A percentile compares a stretch with the other conserved stretches of the same genome.
phyloP scores from a whole-genome alignment of 495 filamentous ascomycete genomes.

The Margaritispora aquatica region DNA sequence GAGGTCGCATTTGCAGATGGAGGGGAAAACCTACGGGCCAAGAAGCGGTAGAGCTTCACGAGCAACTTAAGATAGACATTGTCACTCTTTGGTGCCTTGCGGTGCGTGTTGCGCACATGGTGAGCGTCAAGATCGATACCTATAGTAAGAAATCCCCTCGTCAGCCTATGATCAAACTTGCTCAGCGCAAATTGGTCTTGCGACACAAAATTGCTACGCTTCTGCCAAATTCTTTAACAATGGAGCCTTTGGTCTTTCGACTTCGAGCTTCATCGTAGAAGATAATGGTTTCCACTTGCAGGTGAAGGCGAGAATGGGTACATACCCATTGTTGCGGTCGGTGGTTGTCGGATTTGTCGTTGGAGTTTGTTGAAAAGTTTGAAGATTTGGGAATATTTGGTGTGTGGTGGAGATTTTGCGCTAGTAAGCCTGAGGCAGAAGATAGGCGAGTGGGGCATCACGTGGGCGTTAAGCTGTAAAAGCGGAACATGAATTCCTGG shows the following conservation, averaged over 20 bases:
- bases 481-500: too few species aligned
- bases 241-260: slow-evolving; percentile 3
- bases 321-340: slow-evolving; percentile 26
- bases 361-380: neutral
- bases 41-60: slow-evolving; percentile 98
- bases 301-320: slow-evolving; percentile 23
- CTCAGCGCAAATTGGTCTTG: slow-evolving; percentile 29
- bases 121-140: slow-evolving; percentile 71
- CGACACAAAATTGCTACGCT: slow-evolving; percentile 23
- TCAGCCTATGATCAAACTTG: slow-evolving; percentile 51
- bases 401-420: neutral
- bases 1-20: neutral
- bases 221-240: slow-evolving; percentile 8
- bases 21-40: slow-evolving; percentile 71
- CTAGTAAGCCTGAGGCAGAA: neutral
- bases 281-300: slow-evolving; percentile 23
- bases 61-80: slow-evolving; percentile 97
- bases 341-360: slow-evolving; percentile 15
- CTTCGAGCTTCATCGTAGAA: slow-evolving; percentile 7
- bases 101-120: slow-evolving; percentile 81
- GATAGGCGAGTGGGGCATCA: neutral
- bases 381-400: neutral
- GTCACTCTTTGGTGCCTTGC: slow-evolving; percentile 94
- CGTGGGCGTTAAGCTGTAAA: too few species aligned
- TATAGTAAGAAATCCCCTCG: slow-evolving; percentile 35